phyloP scores from a whole-genome alignment of 257 asterid species.

The Nicotiana obtusifolia region DNA sequence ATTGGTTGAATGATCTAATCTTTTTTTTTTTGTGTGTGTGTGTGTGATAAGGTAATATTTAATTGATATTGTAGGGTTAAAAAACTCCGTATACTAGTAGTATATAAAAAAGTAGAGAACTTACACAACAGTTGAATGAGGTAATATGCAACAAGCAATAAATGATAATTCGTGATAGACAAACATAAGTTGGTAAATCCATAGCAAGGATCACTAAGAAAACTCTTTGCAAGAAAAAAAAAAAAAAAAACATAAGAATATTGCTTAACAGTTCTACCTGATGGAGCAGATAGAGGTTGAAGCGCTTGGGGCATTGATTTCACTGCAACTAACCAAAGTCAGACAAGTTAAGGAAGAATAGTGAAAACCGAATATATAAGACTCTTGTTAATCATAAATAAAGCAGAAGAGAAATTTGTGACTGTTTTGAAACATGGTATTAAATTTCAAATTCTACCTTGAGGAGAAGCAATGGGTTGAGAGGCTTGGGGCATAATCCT shows the following conservation, averaged over 20 bases:
- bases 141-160: not conserved
- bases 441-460: constrained; percentile 4
- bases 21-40: not conserved
- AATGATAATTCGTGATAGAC: not conserved
- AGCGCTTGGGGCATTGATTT: constrained; percentile 45
- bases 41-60: not conserved
- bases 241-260: not conserved
- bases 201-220: not conserved
- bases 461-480: constrained; percentile 34
- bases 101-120: not conserved
- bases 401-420: not conserved
- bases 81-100: not conserved
- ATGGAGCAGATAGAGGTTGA: constrained; percentile 45
- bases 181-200: not conserved
- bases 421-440: not conserved
- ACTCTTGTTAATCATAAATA: constrained; percentile 22
- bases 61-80: not conserved
- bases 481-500: constrained; percentile 46
- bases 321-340: constrained; percentile 21
- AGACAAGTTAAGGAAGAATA: not conserved
- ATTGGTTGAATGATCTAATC: not conserved
- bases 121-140: not conserved
- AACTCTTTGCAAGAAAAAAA: not conserved
- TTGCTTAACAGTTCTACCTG: constrained; percentile 37
- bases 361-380: not conserved